Evolutionary conservation across 2,329 filamentous ascomycete species (phyloP).

Genomic region (Aureobasidium namibiae): DNA sequence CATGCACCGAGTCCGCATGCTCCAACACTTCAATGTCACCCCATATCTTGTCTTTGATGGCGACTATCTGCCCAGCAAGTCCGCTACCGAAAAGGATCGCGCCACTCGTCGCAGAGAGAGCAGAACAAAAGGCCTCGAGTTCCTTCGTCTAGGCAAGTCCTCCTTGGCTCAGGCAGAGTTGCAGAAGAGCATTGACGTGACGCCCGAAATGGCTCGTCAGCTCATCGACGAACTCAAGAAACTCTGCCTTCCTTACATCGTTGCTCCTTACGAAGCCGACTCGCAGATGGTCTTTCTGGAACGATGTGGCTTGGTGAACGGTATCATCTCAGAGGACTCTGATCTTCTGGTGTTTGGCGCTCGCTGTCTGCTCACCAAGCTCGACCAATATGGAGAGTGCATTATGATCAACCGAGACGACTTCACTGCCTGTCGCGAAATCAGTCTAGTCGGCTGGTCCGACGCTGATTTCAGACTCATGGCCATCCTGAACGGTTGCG

Average conservation of each 20-base stretch:
- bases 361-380: constrained; percentile 80
- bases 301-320: constrained; percentile 70
- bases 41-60: constrained; percentile 96
- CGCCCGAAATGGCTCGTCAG: constrained; percentile 86
- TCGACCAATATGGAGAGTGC: constrained; percentile 89
- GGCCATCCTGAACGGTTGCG: constrained; percentile 94
- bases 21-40: constrained; percentile 85
- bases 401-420: constrained; percentile 84
- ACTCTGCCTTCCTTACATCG: constrained; percentile 72
- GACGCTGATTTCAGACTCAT: constrained; percentile 87
- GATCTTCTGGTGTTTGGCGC: constrained; percentile 93
- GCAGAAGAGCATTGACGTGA: constrained; percentile 92
- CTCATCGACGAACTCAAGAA: constrained; percentile 88
- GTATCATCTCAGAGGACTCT: constrained; percentile 92
- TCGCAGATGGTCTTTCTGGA: constrained; percentile 95
- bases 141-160: constrained; percentile 72
- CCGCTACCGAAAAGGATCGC: constrained; percentile 71
- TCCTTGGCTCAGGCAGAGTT: constrained; percentile 76
- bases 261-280: constrained; percentile 95
- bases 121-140: constrained; percentile 65
- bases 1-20: constrained; percentile 86
- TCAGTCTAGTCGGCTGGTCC: constrained; percentile 85
- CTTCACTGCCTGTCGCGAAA: constrained; percentile 79
- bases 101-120: constrained; percentile 68
- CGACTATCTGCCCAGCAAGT: constrained; percentile 89